Base-by-base conservation (phyloP, 73 alveolate species). In the Halteria grandinella region DNA sequence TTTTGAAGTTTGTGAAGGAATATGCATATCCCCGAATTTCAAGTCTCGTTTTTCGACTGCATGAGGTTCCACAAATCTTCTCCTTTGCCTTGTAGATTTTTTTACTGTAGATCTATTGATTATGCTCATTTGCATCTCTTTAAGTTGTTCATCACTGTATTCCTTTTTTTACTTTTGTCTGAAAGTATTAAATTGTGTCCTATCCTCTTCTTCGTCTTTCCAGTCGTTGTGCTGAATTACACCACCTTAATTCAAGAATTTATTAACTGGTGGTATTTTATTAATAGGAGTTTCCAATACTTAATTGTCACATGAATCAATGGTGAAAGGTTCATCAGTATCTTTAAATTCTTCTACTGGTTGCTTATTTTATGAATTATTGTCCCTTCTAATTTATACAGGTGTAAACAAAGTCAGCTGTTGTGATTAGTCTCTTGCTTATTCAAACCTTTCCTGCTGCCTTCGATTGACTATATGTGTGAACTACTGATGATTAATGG, bases 41-140 rank as follows among this genome's bases (percentile, higher is more conserved):
- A 33, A 33, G 31, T 57, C 74, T 6, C 31, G 54, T 57, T 57
- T 57, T 12, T 39, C 10, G 50, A 12, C 18, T 29, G 54, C 5
- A 2, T 51, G 27, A 33, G 55, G 17, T 17, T 33, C 55, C 21
- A 12, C 31, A 57, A 31, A 57, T 39, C 43, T 60, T 21, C 43
- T 41, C 37, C 44, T 33, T 36, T n/a, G n/a, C n/a, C 59, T 36
- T 8, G 48, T 17, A 14, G 14, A n/a, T 36, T 27, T 66, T 33
- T 66, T 66, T 18, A 23, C 7, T 25, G 64, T 43, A 21, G 80
- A 66, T 43, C 50, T 23, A 66, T 66, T 66, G 1, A 41, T 45
- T 14, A 66, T 47, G 25, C 80, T 66, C 14, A n/a, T 66, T 27
- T 44, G 62, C 66, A 66, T 44, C 53, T 66, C 69, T 21, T 44